Base-by-base conservation (phyloP, 1,284 basidiomycete genomes). In the Sanghuangporus weigelae region DNA sequence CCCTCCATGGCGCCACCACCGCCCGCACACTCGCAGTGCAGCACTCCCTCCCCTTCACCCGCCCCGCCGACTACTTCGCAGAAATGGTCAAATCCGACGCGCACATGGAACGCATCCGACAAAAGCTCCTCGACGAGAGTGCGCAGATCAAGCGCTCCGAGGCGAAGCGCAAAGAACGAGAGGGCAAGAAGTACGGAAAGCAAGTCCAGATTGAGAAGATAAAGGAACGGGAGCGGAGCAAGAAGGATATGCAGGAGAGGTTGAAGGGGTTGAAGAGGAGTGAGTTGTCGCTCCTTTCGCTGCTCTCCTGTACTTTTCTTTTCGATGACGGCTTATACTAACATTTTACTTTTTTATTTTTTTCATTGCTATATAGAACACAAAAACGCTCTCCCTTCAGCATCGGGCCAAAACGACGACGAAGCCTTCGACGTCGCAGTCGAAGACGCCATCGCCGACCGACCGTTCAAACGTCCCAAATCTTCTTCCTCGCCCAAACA, bases 81-180 rank as follows among this genome's bases (percentile, higher is more conserved):
- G 96, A 99, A 78, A 99, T 99, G 96, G 91, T 98, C 71, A 99
- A 99, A 78, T 90, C 89, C 31, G 97, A 99, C 72, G 83, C 93
- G 23, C 97, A 99, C 78, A 99, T 99, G 97, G 95, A 98, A 74
- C 87, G 94, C 56, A 93, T 99, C 69, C 89, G 97, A 58, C 90
- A 95, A 70, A 86, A 91, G 39, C 78, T 98, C 39, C 83, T 99
- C 31, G 93, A 98, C 74, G 96, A 99, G 74, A 79, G 82, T 31
- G 92, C 95, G 3, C 82, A 84, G 2, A 95, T 98, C 72, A 96
- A 98, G 76, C 93, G 92, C 73, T 85, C 89, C 65, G 96, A 98
- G 73, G 91, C 94, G 63, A 96, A 95, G 72, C 87, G 93, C 71
- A 90, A 89, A 71, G 93, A 98, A 76, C 84, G 96, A 59, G 93